phyloP scores from a whole-genome alignment of 2,329 filamentous ascomycete species.

The Xylariaceae sp. region DNA sequence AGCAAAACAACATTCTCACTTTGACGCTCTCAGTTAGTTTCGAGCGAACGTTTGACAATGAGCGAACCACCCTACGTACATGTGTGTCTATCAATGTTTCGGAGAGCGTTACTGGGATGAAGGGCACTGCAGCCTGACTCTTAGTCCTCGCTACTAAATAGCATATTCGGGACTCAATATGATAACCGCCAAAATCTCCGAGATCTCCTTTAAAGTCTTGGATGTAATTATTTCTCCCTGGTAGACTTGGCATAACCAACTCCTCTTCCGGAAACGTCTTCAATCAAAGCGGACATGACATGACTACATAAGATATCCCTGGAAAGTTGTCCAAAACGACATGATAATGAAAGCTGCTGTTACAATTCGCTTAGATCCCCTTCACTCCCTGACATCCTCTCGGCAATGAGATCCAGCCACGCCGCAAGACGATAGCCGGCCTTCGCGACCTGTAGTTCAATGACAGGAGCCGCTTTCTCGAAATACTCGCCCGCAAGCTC shows the following conservation, averaged over 20 bases:
- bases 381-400: conserved; percentile 37
- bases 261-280: background rate
- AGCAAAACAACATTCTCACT: background rate
- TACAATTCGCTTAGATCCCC: conserved; percentile 42
- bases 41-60: background rate
- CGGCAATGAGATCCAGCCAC: conserved; percentile 69
- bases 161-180: background rate
- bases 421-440: conserved; percentile 73
- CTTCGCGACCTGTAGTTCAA: conserved; percentile 71
- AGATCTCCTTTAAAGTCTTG: background rate
- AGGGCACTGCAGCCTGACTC: background rate
- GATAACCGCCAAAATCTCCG: background rate
- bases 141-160: background rate
- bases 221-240: background rate
- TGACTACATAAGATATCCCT: background rate
- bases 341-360: conserved; percentile 17
- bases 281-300: background rate
- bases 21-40: background rate
- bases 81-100: background rate
- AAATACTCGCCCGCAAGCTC: conserved; percentile 71
- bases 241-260: background rate
- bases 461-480: conserved; percentile 65
- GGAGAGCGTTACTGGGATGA: background rate
- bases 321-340: background rate
- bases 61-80: background rate